Evolutionary conservation across 495 filamentous ascomycete genomes (phyloP).

Genomic region (Penicillium soppii): DNA sequence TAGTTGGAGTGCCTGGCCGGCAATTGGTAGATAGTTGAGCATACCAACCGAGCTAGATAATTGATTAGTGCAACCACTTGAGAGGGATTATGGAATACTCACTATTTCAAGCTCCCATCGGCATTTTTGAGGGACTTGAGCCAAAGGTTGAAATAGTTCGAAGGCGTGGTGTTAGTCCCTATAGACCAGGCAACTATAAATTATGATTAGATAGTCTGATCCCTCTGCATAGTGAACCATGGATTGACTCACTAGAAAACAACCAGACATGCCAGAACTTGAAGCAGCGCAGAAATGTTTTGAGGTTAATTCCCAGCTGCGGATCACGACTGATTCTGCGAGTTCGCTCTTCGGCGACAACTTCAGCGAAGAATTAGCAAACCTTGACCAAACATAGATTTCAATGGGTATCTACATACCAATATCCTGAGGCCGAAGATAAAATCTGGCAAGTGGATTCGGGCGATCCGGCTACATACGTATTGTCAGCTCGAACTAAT

Average conservation of each 20-base stretch:
- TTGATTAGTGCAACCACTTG: too few species aligned
- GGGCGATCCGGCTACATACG: slow-evolving; percentile 5
- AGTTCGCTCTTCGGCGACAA: slow-evolving; percentile 8
- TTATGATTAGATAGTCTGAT: not conserved
- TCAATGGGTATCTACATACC: not conserved
- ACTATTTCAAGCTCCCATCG: slow-evolving; percentile 15
- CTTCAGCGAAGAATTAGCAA: not conserved
- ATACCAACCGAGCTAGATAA: slow-evolving; percentile 10
- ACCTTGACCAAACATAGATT: not conserved
- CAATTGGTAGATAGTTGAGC: slow-evolving; percentile 17
- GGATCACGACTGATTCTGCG: slow-evolving; percentile 10
- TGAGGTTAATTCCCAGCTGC: slow-evolving; percentile 9
- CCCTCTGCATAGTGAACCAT: not conserved
- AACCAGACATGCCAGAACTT: slow-evolving; percentile 17
- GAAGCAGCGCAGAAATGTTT: slow-evolving; percentile 12
- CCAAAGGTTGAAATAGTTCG: slow-evolving; percentile 20
- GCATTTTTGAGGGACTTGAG: slow-evolving; percentile 14
- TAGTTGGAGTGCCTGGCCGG: slow-evolving; percentile 15
- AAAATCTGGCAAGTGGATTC: slow-evolving; percentile 10
- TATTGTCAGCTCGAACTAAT: not conserved
- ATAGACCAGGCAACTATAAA: slow-evolving; percentile 15
- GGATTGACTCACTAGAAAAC: slow-evolving; percentile 5
- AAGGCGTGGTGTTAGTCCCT: slow-evolving; percentile 6
- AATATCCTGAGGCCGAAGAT: slow-evolving; percentile 10
- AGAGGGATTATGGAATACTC: not conserved